phyloP scores from a whole-genome alignment of 2,329 filamentous ascomycete species.

The Neoascochyta sp. region DNA sequence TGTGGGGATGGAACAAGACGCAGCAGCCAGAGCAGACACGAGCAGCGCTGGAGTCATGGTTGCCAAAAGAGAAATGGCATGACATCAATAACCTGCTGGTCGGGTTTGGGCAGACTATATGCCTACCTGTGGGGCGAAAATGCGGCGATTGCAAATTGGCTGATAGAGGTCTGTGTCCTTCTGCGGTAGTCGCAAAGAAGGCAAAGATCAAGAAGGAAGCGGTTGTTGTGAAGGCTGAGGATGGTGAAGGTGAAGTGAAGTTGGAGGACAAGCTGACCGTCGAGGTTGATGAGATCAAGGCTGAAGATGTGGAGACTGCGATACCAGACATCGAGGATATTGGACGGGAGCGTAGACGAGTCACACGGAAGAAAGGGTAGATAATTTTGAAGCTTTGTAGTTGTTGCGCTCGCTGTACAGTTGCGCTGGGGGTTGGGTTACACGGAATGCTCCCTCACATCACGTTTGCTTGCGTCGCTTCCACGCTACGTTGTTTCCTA shows the following conservation, averaged over 20 bases:
- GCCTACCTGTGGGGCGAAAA: slow-evolving; percentile 70
- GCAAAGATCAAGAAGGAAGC: slow-evolving; percentile 50
- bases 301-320: slow-evolving; percentile 18
- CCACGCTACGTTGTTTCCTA: too few species aligned
- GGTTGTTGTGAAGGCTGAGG: slow-evolving; percentile 35
- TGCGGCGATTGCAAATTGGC: slow-evolving; percentile 87
- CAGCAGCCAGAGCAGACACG: slow-evolving; percentile 80
- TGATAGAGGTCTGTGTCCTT: slow-evolving; percentile 67
- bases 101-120: slow-evolving; percentile 82
- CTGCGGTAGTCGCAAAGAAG: slow-evolving; percentile 46
- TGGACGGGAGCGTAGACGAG: slow-evolving; percentile 18
- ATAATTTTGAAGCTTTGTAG: too few species aligned
- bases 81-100: slow-evolving; percentile 90
- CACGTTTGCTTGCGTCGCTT: too few species aligned
- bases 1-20: slow-evolving; percentile 88
- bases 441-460: too few species aligned
- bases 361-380: too few species aligned
- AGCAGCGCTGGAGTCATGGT: slow-evolving; percentile 70
- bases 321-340: slow-evolving; percentile 36
- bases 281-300: slow-evolving; percentile 21
- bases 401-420: too few species aligned
- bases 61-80: slow-evolving; percentile 81
- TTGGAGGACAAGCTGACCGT: slow-evolving; percentile 12
- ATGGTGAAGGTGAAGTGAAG: slow-evolving; percentile 29
- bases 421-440: too few species aligned